Evolutionary conservation across 768 basidiomycete species (phyloP).

Genomic region (Dentipellis fragilis): DNA sequence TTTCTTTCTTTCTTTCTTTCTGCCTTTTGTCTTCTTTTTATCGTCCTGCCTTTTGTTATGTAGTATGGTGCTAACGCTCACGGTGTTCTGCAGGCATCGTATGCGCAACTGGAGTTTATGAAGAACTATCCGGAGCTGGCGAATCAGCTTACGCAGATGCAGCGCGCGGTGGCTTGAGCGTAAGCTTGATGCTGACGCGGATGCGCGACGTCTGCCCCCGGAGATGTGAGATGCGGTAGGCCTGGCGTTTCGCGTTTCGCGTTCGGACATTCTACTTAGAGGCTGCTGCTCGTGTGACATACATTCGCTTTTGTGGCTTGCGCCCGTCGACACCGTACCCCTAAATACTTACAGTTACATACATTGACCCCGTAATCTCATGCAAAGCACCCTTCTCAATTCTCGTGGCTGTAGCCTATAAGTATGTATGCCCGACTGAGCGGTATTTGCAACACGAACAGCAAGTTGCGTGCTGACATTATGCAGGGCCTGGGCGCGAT

Average conservation of each 20-base stretch:
- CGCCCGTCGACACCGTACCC: too few species aligned
- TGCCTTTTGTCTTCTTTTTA: background rate
- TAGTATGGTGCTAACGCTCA: background rate
- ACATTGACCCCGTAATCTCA: background rate
- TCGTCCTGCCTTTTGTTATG: background rate
- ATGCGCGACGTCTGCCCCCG: background rate
- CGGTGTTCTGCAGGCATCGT: constrained; percentile 47
- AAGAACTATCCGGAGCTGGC: constrained; percentile 79
- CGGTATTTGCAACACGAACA: too few species aligned
- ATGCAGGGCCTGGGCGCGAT: too few species aligned
- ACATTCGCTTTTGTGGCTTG: too few species aligned
- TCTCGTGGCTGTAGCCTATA: background rate
- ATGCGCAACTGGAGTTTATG: constrained; percentile 75
- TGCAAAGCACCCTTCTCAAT: background rate
- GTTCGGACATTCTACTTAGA: background rate
- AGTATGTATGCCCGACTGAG: too few species aligned
- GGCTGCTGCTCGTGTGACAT: too few species aligned
- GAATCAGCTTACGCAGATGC: constrained; percentile 47
- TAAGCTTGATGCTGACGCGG: background rate
- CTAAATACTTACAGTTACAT: background rate
- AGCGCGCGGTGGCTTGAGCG: constrained; percentile 26
- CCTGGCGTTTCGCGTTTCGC: background rate
- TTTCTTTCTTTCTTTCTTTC: background rate
- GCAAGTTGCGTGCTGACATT: too few species aligned
- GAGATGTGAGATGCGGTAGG: background rate